These are phyloP conservation scores for Candida sonorensis DNA, from an alignment of 805 yeast species.

Conservation along the genomic window DNA sequence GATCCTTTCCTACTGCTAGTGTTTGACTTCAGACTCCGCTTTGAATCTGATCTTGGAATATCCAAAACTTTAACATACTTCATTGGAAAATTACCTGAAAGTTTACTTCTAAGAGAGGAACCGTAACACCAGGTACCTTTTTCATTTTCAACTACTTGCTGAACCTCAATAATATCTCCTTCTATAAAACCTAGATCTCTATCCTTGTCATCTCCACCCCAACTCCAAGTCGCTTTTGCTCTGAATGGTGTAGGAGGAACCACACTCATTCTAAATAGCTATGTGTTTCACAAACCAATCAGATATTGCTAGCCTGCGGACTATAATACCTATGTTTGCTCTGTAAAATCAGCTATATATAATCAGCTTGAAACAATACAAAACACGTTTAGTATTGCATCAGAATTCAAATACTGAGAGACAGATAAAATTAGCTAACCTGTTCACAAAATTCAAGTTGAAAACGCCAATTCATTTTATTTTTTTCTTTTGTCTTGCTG, in stretches of 20 bases:
- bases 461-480: too few relatives aligned
- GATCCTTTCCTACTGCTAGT: slow-evolving; percentile 3
- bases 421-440: too few relatives aligned
- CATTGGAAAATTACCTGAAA: slow-evolving; percentile 81
- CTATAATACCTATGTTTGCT: too few relatives aligned
- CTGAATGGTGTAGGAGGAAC: slow-evolving; percentile 20
- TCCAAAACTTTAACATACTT: slow-evolving; percentile 68
- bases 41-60: slow-evolving; percentile 14
- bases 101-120: slow-evolving; percentile 65
- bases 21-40: too few relatives aligned
- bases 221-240: slow-evolving; percentile 66
- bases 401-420: too few relatives aligned
- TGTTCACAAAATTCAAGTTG: too few relatives aligned
- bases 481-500: too few relatives aligned
- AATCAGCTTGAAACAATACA: too few relatives aligned
- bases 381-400: too few relatives aligned
- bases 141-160: slow-evolving; percentile 68
- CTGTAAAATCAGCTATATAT: too few relatives aligned
- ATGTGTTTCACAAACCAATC: too few relatives aligned
- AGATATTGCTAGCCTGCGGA: too few relatives aligned
- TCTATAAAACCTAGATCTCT: slow-evolving; percentile 85
- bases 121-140: slow-evolving; percentile 85
- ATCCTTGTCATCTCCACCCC: slow-evolving; percentile 88
- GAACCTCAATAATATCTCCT: slow-evolving; percentile 84
- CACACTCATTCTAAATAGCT: not conserved